A percentile compares a stretch with the other conserved stretches of the same genome.
Evolutionary conservation across 83 land plant species (phyloP).

Genomic region (Picea abies): DNA sequence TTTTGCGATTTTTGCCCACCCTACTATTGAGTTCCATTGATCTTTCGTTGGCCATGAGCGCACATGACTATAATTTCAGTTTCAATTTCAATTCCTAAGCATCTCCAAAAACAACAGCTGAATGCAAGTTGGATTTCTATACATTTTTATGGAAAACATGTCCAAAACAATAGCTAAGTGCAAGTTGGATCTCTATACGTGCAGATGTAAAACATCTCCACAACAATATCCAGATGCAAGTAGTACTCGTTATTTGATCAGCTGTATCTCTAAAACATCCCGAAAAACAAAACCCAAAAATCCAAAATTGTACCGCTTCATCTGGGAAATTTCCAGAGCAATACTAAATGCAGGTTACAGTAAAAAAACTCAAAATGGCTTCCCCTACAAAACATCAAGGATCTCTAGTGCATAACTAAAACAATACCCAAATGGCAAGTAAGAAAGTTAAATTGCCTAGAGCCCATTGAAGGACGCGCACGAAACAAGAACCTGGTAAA

Average conservation of each 20-base stretch:
- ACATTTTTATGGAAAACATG: background rate
- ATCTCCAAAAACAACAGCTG: background rate
- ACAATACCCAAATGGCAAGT: background rate
- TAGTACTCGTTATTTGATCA: background rate
- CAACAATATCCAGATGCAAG: background rate
- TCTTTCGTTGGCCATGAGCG: too few relatives aligned
- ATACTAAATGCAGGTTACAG: background rate
- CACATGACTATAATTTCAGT: too few relatives aligned
- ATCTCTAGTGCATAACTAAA: background rate
- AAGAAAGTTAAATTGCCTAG: background rate
- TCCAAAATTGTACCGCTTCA: background rate
- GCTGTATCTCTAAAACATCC: background rate
- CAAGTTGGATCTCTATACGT: background rate
- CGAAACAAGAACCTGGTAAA: conserved; percentile 9
- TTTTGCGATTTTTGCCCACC: too few relatives aligned
- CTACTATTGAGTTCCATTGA: too few relatives aligned
- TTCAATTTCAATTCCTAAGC: background rate
- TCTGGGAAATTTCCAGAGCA: background rate
- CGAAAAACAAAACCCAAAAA: background rate
- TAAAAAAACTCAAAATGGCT: background rate
- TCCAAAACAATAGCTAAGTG: background rate
- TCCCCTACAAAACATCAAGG: background rate
- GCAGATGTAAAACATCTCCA: background rate
- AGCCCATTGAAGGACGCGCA: background rate
- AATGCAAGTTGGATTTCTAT: background rate